Conservation (phyloP, 768 basidiomycete genomes). For the Tricholoma sp. region DNA sequence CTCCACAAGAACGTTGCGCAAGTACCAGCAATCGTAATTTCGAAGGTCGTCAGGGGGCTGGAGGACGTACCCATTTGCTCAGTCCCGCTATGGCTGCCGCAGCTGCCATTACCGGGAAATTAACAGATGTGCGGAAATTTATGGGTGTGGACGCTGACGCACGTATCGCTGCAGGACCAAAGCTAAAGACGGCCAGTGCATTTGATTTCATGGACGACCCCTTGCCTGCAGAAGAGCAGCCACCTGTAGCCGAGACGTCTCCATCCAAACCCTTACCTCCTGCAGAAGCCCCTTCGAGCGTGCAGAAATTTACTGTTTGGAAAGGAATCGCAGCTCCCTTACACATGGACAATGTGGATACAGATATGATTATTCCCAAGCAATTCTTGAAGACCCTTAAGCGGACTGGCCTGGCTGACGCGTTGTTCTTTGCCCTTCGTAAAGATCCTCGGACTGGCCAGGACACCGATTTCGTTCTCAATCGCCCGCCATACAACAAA, state of each 20-base stretch:
- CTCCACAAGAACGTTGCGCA: conserved; percentile 80
- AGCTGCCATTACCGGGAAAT: conserved; percentile 78
- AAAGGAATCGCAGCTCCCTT: conserved; percentile 78
- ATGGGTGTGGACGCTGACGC: conserved; percentile 43
- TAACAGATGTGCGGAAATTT: conserved; percentile 82
- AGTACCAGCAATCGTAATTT: conserved; percentile 94
- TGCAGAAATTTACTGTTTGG: conserved; percentile 62
- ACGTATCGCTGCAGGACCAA: conserved; percentile 38
- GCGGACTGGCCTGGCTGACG: conserved; percentile 80
- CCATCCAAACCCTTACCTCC: conserved; percentile 33
- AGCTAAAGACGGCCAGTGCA: conserved; percentile 66
- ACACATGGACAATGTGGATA: conserved; percentile 83
- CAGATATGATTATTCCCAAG: conserved; percentile 92
- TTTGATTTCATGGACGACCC: conserved; percentile 77
- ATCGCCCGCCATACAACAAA: conserved; percentile 70
- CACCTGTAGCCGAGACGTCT: conserved; percentile 14
- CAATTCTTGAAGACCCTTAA: conserved; percentile 92
- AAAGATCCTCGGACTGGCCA: conserved; percentile 74
- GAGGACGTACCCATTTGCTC: conserved; percentile 85
- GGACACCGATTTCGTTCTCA: conserved; percentile 82
- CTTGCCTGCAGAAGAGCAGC: conserved; percentile 36
- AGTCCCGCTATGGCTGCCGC: conserved; percentile 93
- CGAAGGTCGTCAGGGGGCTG: conserved; percentile 84
- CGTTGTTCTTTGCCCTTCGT: conserved; percentile 78
- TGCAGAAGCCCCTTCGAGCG: conserved; percentile 38